Evolutionary conservation across 73 alveolate species (phyloP), one percentile per base, ranked within the genome.

Genomic region (Paramecium primaurelia): DNA sequence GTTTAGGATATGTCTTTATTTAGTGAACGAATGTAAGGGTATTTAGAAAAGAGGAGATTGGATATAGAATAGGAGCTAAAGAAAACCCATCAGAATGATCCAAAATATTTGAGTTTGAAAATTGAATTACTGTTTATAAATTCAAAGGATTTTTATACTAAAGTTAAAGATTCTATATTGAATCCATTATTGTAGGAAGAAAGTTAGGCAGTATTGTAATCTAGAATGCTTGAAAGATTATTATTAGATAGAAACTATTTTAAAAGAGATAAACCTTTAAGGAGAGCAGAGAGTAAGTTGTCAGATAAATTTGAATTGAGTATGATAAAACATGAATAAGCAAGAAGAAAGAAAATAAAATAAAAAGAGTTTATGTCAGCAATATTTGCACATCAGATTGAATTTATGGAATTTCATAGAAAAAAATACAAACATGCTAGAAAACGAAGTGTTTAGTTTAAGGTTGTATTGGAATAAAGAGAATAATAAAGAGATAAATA

Each of bases 351-450:
- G 96, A 98, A 97, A 60, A 95, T 97, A 9, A 94, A 96, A 45
- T 99, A 98, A 77, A 97, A 93, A 94, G 99, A 97, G 92, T 95
- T 98, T 80, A 92, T 98, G 86, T 93, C 96, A 59, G 97, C 97
- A 60, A 92, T 98, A 28, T 92, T 95, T 30, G 94, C 92, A 44
- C 98, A 97, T 71, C 95, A 97, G 83, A 96, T 93, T 44, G 96
- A 95, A 58, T 98, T 97, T 92, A 64, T 73, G 59, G 99, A 98
- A 86, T 96, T 93, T 71, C 99, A 97, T 92, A 97, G 96, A 93
- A 98, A 97, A 77, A 97, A 97, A 90, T 40, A 58, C 32, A 80
- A 92, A 58, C 96, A 92, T 69, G 80, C 97, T 73, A 97, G 95
- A 93, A 98, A 97, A 95, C 92, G 97, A 95, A 98, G 97, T 30